Base-by-base conservation (phyloP, 371 early-diverging fungal species). In the Coemansia sp. region DNA sequence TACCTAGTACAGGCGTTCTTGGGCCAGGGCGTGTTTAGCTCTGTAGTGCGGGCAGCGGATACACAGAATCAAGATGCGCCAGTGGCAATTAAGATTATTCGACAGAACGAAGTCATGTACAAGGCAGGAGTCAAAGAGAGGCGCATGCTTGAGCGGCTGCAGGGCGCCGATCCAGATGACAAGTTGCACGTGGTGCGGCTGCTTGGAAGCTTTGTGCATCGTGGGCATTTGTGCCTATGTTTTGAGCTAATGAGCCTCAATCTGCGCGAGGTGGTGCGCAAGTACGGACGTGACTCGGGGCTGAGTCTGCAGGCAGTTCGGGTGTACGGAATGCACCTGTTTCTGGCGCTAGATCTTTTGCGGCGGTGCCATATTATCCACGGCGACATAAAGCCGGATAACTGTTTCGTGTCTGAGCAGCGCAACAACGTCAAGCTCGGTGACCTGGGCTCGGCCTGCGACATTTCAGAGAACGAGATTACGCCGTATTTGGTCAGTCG, bases 381-480 rank as follows among this genome's bases (percentile, higher is more conserved):
- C 78, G 93, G 96, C 53, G 99, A 99, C 81, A 93, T 99, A 80
- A 99, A 99, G 68, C 99, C 99, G 1, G 99, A 98, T 79, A 99
- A 99, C 80, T 91, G 98, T 64, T 82, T 99, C 58, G 95, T 90
- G 1, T 87, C 88, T 18, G 92, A 92, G 61, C 82, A 84, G 67
- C 87, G 92, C 72, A 91, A 88, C 56, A 82, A 83, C 0, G 82
- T 96, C 11, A 95, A 95, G 79, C 82, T 98, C 34, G 93, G 93
- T 70, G 99, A 98, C 82, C 84, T 98, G 64, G 99, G 99, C 11
- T 91, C 92, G 1, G 97, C 96, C 3, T 89, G 92, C 24, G 92
- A 94, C 62, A 87, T 87, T 4, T 79, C 84, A 8, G 95, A 95
- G 69, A 89, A 89, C 71, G 93, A 94, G 50, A 91, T 95, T 53